phyloP scores from a whole-genome alignment of 805 yeast species.

The Cyberlindnera euphorbiae region DNA sequence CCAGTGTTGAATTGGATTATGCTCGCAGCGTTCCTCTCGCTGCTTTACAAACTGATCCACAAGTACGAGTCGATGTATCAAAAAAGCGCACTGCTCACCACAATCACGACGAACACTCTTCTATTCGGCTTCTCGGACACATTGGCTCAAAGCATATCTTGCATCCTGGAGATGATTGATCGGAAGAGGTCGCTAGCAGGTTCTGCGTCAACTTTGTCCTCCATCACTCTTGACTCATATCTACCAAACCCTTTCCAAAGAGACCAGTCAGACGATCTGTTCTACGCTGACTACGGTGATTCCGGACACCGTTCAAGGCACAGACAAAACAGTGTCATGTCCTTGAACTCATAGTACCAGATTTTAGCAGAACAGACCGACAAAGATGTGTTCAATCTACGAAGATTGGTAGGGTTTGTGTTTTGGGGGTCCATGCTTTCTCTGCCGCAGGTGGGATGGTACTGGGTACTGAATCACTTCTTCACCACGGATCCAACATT shows the following conservation, averaged over 20 bases:
- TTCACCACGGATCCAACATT: constrained; percentile 80
- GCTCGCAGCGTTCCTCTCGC: constrained; percentile 41
- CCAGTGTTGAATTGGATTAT: constrained; percentile 56
- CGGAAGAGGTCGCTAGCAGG: constrained; percentile 1
- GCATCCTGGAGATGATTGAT: constrained; percentile 16
- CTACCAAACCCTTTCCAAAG: constrained; percentile 7
- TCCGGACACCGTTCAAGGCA: constrained; percentile 22
- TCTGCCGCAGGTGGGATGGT: constrained; percentile 86
- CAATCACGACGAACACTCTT: constrained; percentile 73
- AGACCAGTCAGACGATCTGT: constrained; percentile 21
- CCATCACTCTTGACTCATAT: constrained; percentile 16
- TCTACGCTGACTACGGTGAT: constrained; percentile 28
- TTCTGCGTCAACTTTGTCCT: constrained; percentile 3
- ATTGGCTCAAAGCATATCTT: constrained; percentile 59
- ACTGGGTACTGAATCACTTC: constrained; percentile 68
- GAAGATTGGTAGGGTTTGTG: constrained; percentile 73
- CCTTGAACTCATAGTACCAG: constrained; percentile 23
- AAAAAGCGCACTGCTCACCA: constrained; percentile 65
- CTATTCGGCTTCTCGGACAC: constrained; percentile 89
- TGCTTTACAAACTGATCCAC: constrained; percentile 49
- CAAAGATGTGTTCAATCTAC: constrained; percentile 48
- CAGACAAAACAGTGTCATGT: constrained; percentile 27
- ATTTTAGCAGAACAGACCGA: constrained; percentile 27
- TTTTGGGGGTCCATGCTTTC: constrained; percentile 85
- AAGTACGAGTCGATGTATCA: constrained; percentile 59